A percentile compares a stretch with the other conserved stretches of the same genome.
These are phyloP conservation scores for Allium sativum DNA, from an alignment of 106 monocot genomes.

Conservation along the genomic window DNA sequence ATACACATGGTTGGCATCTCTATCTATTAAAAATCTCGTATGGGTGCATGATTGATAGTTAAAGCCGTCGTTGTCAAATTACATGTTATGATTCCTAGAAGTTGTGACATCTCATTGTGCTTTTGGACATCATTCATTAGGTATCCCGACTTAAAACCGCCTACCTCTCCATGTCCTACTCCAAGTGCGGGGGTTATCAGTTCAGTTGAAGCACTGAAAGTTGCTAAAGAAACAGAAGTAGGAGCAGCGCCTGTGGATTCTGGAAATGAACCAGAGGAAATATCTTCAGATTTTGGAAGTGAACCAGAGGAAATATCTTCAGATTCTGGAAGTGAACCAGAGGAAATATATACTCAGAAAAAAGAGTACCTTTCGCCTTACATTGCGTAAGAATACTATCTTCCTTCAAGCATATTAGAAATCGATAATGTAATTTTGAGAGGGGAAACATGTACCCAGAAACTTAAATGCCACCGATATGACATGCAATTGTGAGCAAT, in stretches of 20 bases:
- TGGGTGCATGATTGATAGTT: no score
- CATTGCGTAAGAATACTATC: slow-evolving; percentile 19
- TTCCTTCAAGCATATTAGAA: neutral
- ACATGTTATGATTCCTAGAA: no score
- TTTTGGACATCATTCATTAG: slow-evolving; percentile 9
- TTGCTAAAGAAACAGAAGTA: neutral
- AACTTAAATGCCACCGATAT: neutral
- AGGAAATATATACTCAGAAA: slow-evolving; percentile 5
- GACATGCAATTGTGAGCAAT: neutral
- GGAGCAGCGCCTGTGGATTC: slow-evolving; percentile 5
- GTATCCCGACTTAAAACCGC: slow-evolving; percentile 51
- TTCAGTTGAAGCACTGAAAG: slow-evolving; percentile 1
- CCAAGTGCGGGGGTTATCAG: slow-evolving; percentile 15
- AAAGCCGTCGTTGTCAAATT: no score
- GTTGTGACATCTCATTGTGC: neutral
- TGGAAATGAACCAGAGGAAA: neutral
- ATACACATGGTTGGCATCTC: no score
- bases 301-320: slow-evolving; percentile 6
- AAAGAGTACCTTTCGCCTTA: slow-evolving; percentile 30
- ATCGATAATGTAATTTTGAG: neutral
- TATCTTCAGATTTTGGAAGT: slow-evolving; percentile 1
- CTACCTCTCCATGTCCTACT: slow-evolving; percentile 41
- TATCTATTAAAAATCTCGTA: no score
- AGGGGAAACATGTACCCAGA: neutral
- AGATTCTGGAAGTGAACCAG: slow-evolving; percentile 5